phyloP scores from a whole-genome alignment of 768 basidiomycete genomes.

The Thelephora ganbajun region DNA sequence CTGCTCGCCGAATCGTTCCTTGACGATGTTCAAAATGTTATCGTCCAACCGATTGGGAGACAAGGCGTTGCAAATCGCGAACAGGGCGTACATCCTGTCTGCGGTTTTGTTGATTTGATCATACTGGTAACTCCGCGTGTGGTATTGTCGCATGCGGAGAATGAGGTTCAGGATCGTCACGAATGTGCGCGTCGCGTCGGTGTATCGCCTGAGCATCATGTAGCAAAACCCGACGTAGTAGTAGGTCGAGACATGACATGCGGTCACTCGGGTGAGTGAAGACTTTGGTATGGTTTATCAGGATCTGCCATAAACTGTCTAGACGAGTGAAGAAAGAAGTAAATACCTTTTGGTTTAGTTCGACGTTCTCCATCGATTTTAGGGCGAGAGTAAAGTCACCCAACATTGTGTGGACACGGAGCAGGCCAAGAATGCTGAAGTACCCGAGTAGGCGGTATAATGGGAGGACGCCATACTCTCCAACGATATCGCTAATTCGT shows the following conservation, averaged over 20 bases:
- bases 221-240: slow-evolving; percentile 98
- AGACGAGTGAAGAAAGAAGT: background rate
- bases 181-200: slow-evolving; percentile 91
- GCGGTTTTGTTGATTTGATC: slow-evolving; percentile 98
- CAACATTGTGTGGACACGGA: slow-evolving; percentile 90
- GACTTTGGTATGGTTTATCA: slow-evolving; percentile 27
- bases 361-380: slow-evolving; percentile 89
- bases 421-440: slow-evolving; percentile 89
- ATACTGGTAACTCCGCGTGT: slow-evolving; percentile 92
- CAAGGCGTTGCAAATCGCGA: slow-evolving; percentile 86
- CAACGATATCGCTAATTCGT: slow-evolving; percentile 54
- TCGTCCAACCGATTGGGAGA: slow-evolving; percentile 90
- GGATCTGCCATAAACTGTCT: background rate
- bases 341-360: slow-evolving; percentile 73
- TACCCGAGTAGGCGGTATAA: slow-evolving; percentile 94
- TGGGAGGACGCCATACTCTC: slow-evolving; percentile 83
- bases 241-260: slow-evolving; percentile 91
- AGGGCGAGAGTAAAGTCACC: slow-evolving; percentile 93
- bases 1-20: slow-evolving; percentile 91
- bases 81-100: slow-evolving; percentile 94
- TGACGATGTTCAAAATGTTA: slow-evolving; percentile 84
- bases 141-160: slow-evolving; percentile 91
- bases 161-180: slow-evolving; percentile 91
- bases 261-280: slow-evolving; percentile 87
- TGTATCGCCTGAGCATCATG: slow-evolving; percentile 85